Base-by-base conservation (phyloP, 2,329 filamentous ascomycete genomes). In the Pseudogymnoascus sp. region DNA sequence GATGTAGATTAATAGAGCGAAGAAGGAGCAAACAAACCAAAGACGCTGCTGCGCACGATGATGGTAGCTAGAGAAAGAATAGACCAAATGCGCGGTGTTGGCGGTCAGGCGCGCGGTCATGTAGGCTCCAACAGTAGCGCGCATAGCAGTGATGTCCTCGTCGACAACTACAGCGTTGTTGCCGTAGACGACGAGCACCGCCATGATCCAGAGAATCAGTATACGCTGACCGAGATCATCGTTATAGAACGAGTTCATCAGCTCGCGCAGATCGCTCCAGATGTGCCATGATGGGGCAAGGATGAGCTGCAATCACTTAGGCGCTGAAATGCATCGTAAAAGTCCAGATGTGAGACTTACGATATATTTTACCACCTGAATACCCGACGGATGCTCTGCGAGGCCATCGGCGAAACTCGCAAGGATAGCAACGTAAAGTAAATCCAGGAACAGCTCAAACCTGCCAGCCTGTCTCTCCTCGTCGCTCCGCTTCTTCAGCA, bases 191-290 rank as follows among this genome's bases (percentile, higher is more conserved):
- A 82, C 76, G 14, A 81, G 71, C 4, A 79, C 68, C 2, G 78
- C 77, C 79, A 81, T 81, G 62, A 81, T 74, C 78, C 79, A 81
- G n/a, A 81, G 73, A 61, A 81, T 78, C 26, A 79, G 68, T 31
- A 79, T 68, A 6, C 79, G 77, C 67, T 82, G 79, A 1, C 75
- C 65, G 19, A 82, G 68, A 66, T 82, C 80, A 65, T 82, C 79
- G 61, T 78, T 81, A 69, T 81, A 81, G 70, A 79, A 82, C 6
- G 77, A 79, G 69, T 82, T 82, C 78, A 81, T 81, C 63, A 81
- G 72, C 69, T 81, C 79, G 65, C 78, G 77, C 16, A 81, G 72
- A 65, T 82, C 79, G 41, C 73, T 75, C 79, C 79, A 81, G 59
- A 81, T 77, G 64, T 81, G 77, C 79, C 79, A 81, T 62, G 79